Evolutionary conservation across 108 stramenopile genomes (phyloP).

Genomic region (Pseudonitzschia multistriata): DNA sequence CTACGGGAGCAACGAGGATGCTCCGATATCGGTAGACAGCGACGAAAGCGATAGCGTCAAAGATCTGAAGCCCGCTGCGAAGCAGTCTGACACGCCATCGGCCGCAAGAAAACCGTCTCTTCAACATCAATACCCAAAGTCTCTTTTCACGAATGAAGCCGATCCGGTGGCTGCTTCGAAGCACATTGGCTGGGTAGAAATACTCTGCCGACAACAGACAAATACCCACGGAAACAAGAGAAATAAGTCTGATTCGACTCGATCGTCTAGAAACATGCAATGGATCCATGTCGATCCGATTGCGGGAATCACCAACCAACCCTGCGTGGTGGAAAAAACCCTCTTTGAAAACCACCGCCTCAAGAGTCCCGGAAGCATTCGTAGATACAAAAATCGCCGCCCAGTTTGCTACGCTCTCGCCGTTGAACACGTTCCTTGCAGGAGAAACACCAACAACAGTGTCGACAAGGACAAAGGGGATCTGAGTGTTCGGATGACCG

Average conservation of each 20-base stretch:
- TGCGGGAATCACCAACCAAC: slow-evolving; percentile 39
- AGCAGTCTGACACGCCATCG: too few species aligned
- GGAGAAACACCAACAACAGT: background rate
- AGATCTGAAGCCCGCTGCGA: too few species aligned
- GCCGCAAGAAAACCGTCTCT: too few species aligned
- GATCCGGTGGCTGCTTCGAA: too few species aligned
- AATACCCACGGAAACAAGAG: too few species aligned
- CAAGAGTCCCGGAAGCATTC: background rate
- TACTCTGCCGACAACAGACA: slow-evolving; percentile 6
- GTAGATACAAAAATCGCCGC: slow-evolving; percentile 15
- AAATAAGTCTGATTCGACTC: background rate
- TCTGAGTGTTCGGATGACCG: slow-evolving; percentile 50
- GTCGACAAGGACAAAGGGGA: background rate
- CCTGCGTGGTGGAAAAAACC: slow-evolving; percentile 43
- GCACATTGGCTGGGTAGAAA: slow-evolving; percentile 28
- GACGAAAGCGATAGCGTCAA: slow-evolving; percentile 5
- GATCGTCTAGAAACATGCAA: too few species aligned
- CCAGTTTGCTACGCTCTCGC: slow-evolving; percentile 69
- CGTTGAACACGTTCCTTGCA: slow-evolving; percentile 46
- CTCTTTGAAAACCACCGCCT: slow-evolving; percentile 25
- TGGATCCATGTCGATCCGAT: slow-evolving; percentile 37
- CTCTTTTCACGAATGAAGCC: too few species aligned
- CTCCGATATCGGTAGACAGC: background rate
- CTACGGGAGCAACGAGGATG: background rate
- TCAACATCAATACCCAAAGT: too few species aligned